These are phyloP conservation scores for Scedosporium dehoogii DNA, from an alignment of 2,329 filamentous ascomycete genomes.

Conservation along the genomic window DNA sequence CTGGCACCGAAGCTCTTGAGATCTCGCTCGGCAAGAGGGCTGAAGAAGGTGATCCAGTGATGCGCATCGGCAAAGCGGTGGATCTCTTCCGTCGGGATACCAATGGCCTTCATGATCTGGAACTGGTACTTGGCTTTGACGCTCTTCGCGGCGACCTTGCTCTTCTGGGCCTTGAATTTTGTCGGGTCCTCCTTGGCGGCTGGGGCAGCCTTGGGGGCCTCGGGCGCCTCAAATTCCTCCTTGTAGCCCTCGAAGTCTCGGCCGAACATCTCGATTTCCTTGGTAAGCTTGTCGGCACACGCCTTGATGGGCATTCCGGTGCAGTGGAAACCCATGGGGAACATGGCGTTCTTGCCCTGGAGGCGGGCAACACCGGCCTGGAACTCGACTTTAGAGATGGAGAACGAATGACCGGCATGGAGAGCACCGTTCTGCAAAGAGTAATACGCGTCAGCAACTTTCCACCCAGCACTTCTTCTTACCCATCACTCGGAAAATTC, in stretches of 20 bases:
- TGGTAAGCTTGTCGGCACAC: slow-evolving; percentile 85
- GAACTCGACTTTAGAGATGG: slow-evolving; percentile 88
- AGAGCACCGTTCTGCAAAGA: slow-evolving; percentile 67
- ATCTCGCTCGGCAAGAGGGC: slow-evolving; percentile 40
- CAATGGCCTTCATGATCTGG: slow-evolving; percentile 88
- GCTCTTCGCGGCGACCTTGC: slow-evolving; percentile 82
- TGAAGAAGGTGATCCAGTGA: slow-evolving; percentile 90
- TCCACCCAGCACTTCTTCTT: background rate
- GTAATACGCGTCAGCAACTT: slow-evolving; percentile 21
- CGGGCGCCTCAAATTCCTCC: slow-evolving; percentile 36
- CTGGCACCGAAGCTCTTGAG: slow-evolving; percentile 74
- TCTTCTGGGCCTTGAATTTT: slow-evolving; percentile 88
- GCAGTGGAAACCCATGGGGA: slow-evolving; percentile 84
- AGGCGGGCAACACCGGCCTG: slow-evolving; percentile 77
- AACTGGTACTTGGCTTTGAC: slow-evolving; percentile 94
- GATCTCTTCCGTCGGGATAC: slow-evolving; percentile 80
- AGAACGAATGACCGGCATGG: slow-evolving; percentile 89
- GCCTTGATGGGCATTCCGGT: slow-evolving; percentile 98
- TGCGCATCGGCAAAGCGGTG: slow-evolving; percentile 86
- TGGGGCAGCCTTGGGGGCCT: slow-evolving; percentile 42
- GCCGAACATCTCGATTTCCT: slow-evolving; percentile 84
- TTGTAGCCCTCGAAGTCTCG: slow-evolving; percentile 72
- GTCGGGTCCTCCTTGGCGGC: slow-evolving; percentile 71
- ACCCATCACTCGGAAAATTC: slow-evolving; percentile 11
- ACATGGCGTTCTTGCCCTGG: slow-evolving; percentile 79